phyloP scores from a whole-genome alignment of 257 asterid species.

The Fraxinus pennsylvanica region DNA sequence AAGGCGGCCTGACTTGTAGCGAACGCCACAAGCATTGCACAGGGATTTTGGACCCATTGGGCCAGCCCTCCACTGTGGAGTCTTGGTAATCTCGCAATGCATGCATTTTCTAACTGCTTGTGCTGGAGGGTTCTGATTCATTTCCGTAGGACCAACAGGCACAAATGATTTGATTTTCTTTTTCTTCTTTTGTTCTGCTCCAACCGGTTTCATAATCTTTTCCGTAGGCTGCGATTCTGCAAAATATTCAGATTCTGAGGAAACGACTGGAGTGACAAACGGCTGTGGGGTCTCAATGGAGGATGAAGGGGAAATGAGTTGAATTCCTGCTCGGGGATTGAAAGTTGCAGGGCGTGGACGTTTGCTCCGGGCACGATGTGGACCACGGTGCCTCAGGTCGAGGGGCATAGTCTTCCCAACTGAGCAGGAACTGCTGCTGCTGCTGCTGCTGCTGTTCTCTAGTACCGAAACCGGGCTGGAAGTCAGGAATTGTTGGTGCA shows the following conservation, averaged over 20 bases:
- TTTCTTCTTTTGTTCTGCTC: constrained; percentile 49
- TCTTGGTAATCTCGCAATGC: constrained; percentile 58
- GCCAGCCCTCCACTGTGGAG: constrained; percentile 70
- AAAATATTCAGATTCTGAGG: constrained; percentile 40
- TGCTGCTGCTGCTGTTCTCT: constrained; percentile 72
- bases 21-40: constrained; percentile 70
- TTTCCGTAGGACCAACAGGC: constrained; percentile 24
- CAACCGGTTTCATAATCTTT: constrained; percentile 29
- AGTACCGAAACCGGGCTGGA: constrained; percentile 78
- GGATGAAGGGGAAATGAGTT: constrained; percentile 45
- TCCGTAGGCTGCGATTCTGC: constrained; percentile 44
- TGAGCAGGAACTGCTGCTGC: constrained; percentile 48
- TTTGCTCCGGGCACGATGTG: constrained; percentile 90
- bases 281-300: constrained; percentile 42
- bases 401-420: constrained; percentile 51
- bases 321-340: constrained; percentile 57
- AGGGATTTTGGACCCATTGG: constrained; percentile 67
- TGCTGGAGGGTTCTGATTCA: constrained; percentile 27
- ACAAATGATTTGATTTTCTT: constrained; percentile 49
- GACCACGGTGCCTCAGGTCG: constrained; percentile 53
- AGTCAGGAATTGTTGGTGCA: constrained; percentile 50
- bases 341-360: constrained; percentile 81
- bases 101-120: constrained; percentile 58
- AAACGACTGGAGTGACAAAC: constrained; percentile 29
- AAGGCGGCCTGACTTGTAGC: constrained; percentile 58